phyloP scores from a whole-genome alignment of 148 eudicot genomes.

The Cornus kousa region DNA sequence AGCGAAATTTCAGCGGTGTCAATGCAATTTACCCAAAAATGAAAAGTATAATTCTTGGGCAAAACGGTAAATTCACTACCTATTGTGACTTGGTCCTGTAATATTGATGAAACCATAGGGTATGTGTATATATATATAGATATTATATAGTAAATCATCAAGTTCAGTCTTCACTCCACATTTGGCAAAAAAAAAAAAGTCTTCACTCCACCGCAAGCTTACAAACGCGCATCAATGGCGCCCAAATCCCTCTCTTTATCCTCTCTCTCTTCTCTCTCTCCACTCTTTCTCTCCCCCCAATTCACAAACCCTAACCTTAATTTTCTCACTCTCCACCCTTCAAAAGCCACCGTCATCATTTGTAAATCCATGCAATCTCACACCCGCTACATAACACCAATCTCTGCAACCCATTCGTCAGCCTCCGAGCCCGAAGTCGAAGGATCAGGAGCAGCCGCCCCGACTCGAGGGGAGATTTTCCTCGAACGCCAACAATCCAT shows the following conservation, averaged over 20 bases:
- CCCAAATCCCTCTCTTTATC: conserved; percentile 41
- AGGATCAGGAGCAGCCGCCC: conserved; percentile 66
- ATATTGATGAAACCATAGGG: too few relatives aligned
- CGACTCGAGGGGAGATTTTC: conserved; percentile 72
- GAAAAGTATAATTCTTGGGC: too few relatives aligned
- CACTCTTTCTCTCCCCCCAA: conserved; percentile 26
- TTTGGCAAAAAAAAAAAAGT: too few relatives aligned
- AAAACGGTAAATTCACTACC: too few relatives aligned
- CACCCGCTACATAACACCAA: conserved; percentile 9
- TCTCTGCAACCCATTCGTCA: conserved; percentile 11
- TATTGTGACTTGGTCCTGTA: too few relatives aligned
- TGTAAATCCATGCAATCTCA: conserved; percentile 32
- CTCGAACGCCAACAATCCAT: conserved; percentile 53
- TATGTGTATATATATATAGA: too few relatives aligned
- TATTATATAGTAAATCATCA: too few relatives aligned
- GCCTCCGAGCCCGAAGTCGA: conserved; percentile 36
- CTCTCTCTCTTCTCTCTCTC: conserved; percentile 28
- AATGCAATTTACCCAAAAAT: too few relatives aligned
- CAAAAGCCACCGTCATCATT: conserved; percentile 30
- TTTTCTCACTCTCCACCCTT: conserved; percentile 19
- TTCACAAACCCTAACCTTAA: conserved; percentile 24
- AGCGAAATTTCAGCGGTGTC: too few relatives aligned
- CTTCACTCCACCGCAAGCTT: background rate
- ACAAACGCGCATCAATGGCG: conserved; percentile 40
- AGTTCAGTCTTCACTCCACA: background rate